Conservation (phyloP, 2,329 filamentous ascomycete genomes). For the Hortaea werneckii region DNA sequence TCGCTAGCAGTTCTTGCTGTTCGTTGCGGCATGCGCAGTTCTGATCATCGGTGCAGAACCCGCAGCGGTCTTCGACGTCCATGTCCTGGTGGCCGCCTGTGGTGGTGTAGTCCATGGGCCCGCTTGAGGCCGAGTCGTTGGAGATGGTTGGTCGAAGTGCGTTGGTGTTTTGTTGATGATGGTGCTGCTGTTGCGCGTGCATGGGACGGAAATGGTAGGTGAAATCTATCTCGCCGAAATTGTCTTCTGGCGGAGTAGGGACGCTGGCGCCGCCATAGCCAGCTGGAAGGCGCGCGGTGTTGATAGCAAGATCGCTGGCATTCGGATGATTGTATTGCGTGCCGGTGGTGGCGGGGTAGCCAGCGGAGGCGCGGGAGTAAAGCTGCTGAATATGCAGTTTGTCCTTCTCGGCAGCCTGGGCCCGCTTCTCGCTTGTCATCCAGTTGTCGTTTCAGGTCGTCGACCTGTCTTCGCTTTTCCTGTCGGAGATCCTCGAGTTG, state of each 20-base stretch:
- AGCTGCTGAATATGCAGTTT: not conserved
- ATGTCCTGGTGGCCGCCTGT: constrained; percentile 9
- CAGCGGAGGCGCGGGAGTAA: not conserved
- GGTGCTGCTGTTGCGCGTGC: not conserved
- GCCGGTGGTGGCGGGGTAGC: not conserved
- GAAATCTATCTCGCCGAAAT: constrained; percentile 13
- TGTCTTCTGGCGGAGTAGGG: constrained; percentile 13
- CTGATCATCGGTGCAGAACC: constrained; percentile 20
- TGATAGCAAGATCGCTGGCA: not conserved
- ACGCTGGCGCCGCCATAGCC: constrained; percentile 1
- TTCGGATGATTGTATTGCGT: not conserved
- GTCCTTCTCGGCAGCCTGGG: not conserved
- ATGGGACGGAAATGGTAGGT: not conserved
- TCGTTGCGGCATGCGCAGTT: constrained; percentile 15
- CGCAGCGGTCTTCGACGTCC: constrained; percentile 14
- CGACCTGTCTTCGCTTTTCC: constrained; percentile 3
- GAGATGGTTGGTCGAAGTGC: not conserved
- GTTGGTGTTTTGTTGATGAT: too few species aligned
- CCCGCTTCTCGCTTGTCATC: not conserved
- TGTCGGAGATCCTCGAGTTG: constrained; percentile 1
- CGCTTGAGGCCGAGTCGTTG: not conserved
- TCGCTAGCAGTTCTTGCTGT: not conserved
- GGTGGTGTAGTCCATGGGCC: constrained; percentile 11
- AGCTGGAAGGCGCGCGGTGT: not conserved
- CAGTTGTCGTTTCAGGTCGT: constrained; percentile 1